Evolutionary conservation across 495 filamentous ascomycete genomes (phyloP), one percentile per base, ranked within the genome.

Genomic region (Aspergillus baeticus): DNA sequence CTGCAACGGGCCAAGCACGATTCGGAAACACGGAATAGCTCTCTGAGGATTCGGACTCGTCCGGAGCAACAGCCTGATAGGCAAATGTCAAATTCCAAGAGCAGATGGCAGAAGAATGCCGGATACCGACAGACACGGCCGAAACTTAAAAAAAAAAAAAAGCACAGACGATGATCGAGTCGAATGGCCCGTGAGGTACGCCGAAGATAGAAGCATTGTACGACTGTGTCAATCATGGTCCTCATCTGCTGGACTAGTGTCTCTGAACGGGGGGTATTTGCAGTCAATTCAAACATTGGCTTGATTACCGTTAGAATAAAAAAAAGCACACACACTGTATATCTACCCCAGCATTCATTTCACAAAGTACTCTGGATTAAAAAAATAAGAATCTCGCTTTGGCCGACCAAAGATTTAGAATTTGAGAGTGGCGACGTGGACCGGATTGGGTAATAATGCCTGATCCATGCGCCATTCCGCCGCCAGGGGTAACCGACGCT

Each of bases 401-500:
- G 41, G 23, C 29, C 4, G 23, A 49, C 46, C 46, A 33, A 22
- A 49, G 8, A 35, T 35, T 29, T 49, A 17, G 17, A 35, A 33
- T 33, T 36, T 36, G 46, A 17, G 4, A 22, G 31, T 36, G 29
- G 46, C 46, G 35, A 47, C n/a, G n/a, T 18, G 10, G 15, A 33
- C 46, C 46, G 33, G 7, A 49, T 36, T 8, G 26, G 26, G 31
- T 18, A 33, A 33, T 35, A 49, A 36, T 36, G 23, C 43, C 43
- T 29, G 43, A 15, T 41, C 36, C 38, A 41, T 41, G 22, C 43
- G 23, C 8, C 42, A 22, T 45, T 7, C 18, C 34, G 20, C 47
- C 34, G 47, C 47, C 47, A 50, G 47, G 47, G 47, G 47, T 50
- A 50, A 50, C 15, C 2, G 34, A 38, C 47, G 47, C 47, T 50